These are phyloP conservation scores for Pythium biforme DNA, from an alignment of 352 stramenopile species.

Conservation along the genomic window DNA sequence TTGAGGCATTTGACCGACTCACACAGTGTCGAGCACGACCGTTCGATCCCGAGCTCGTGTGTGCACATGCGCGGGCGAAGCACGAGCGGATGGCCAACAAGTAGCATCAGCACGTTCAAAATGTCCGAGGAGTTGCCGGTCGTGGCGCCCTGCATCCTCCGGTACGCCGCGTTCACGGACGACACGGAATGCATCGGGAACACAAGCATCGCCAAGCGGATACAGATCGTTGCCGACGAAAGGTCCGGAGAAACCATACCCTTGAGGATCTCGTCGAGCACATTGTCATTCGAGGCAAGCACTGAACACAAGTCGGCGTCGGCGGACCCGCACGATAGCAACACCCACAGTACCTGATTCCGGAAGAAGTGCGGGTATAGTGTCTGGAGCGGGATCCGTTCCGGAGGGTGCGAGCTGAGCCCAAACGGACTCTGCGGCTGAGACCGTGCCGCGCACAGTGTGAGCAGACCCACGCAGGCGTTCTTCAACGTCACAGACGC, in stretches of 20 bases:
- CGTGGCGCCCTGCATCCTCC: constrained; percentile 10
- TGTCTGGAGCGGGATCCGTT: constrained; percentile 19
- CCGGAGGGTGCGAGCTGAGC: not conserved
- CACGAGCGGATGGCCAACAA: constrained; percentile 64
- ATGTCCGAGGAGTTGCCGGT: constrained; percentile 28
- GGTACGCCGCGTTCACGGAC: constrained; percentile 47
- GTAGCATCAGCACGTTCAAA: constrained; percentile 43
- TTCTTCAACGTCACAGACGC: constrained; percentile 54
- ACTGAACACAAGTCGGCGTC: constrained; percentile 60
- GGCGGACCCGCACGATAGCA: constrained; percentile 67
- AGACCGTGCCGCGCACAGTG: constrained; percentile 41
- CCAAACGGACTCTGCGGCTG: not conserved
- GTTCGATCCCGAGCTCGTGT: constrained; percentile 81
- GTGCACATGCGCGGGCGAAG: constrained; percentile 67
- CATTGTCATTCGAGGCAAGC: constrained; percentile 50
- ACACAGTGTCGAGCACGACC: constrained; percentile 60
- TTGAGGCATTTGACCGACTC: constrained; percentile 69
- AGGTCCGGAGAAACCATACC: constrained; percentile 65
- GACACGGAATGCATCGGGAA: constrained; percentile 78
- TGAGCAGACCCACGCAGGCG: constrained; percentile 64
- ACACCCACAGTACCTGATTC: constrained; percentile 78
- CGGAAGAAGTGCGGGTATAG: constrained; percentile 60
- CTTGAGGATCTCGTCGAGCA: constrained; percentile 60
- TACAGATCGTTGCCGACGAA: constrained; percentile 67
- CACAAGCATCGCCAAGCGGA: constrained; percentile 82